Evolutionary conservation across 306 rosid species (phyloP).

Genomic region (Senna tora): DNA sequence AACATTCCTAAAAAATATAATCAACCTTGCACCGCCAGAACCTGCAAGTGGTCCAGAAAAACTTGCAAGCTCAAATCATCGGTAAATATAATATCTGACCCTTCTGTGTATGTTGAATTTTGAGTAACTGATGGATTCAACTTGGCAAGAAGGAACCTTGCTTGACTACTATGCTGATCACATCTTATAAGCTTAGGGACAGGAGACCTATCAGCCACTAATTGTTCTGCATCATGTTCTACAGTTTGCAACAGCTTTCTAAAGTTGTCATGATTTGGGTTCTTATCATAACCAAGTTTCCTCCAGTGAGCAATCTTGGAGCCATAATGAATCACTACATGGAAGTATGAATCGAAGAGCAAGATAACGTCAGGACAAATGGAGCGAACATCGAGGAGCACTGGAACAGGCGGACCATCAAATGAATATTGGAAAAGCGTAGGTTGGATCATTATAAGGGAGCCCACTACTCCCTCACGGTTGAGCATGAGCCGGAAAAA

Average conservation of each 20-base stretch:
- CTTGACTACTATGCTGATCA: constrained; percentile 90
- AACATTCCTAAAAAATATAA: constrained; percentile 32
- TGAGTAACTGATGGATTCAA: constrained; percentile 93
- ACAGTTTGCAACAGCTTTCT: constrained; percentile 87
- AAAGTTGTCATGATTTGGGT: constrained; percentile 79
- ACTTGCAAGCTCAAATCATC: constrained; percentile 93
- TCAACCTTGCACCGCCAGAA: constrained; percentile 85
- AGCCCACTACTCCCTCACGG: constrained; percentile 82
- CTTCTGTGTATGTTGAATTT: constrained; percentile 70
- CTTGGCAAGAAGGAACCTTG: constrained; percentile 94
- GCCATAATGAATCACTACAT: constrained; percentile 83
- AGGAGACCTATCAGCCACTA: constrained; percentile 72
- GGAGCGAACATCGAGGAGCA: constrained; percentile 79
- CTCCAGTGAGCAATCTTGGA: constrained; percentile 84
- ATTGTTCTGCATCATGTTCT: constrained; percentile 74
- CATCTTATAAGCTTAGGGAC: constrained; percentile 77
- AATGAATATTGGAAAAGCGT: constrained; percentile 84
- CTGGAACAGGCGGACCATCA: constrained; percentile 90
- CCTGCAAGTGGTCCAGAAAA: constrained; percentile 85
- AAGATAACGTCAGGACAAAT: constrained; percentile 76
- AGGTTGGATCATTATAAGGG: constrained; percentile 94
- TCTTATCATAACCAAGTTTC: constrained; percentile 82
- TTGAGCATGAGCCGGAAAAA: constrained; percentile 80
- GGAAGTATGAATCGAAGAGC: constrained; percentile 87
- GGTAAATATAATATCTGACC: constrained; percentile 79